Evolutionary conservation across 1,284 basidiomycete genomes (phyloP).

Genomic region (Tylopilus sp.): DNA sequence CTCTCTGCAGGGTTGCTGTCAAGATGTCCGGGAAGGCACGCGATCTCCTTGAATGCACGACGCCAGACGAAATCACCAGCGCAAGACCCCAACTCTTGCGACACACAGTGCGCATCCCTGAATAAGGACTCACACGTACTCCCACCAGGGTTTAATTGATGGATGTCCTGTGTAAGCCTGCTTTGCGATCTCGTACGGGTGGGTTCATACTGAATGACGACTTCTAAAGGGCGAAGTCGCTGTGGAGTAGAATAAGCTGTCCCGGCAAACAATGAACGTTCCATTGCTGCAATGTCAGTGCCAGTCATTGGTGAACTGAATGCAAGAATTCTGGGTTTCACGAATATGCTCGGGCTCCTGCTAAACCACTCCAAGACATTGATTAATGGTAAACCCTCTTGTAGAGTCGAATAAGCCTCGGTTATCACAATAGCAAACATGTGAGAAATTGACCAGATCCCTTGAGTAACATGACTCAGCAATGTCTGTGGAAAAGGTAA

Average conservation of each 20-base stretch:
- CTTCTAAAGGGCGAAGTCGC: constrained; percentile 36
- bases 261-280: constrained; percentile 40
- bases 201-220: constrained; percentile 40
- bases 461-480: constrained; percentile 30
- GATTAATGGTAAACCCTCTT: constrained; percentile 35
- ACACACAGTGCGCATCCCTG: constrained; percentile 44
- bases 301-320: constrained; percentile 34
- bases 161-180: constrained; percentile 38
- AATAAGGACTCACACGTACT: constrained; percentile 42
- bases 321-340: constrained; percentile 47
- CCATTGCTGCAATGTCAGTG: constrained; percentile 40
- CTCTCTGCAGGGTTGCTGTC: constrained; percentile 34
- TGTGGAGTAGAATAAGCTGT: constrained; percentile 35
- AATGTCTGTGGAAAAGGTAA: constrained; percentile 29
- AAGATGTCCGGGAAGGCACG: constrained; percentile 28
- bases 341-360: constrained; percentile 34
- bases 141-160: constrained; percentile 40
- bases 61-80: constrained; percentile 68
- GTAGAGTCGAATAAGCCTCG: constrained; percentile 34
- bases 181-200: constrained; percentile 28
- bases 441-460: constrained; percentile 40
- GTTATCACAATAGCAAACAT: constrained; percentile 45
- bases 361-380: constrained; percentile 49
- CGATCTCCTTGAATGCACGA: constrained; percentile 43
- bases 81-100: constrained; percentile 57